Evolutionary conservation across 768 basidiomycete genomes (phyloP), one percentile per base, ranked within the genome.

Genomic region (Leccinum rimulosum): DNA sequence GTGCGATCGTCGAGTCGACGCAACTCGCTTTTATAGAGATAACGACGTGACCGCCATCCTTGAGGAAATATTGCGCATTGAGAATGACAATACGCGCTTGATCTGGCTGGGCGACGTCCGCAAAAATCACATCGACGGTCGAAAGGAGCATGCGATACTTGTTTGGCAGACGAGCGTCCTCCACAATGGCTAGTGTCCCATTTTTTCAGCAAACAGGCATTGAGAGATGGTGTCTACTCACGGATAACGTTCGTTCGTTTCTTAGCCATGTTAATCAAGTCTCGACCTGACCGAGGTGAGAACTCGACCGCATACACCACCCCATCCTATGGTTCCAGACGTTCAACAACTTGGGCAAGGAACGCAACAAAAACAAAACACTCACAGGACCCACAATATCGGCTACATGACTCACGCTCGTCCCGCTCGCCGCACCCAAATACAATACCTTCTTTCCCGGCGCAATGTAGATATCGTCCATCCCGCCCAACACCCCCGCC

Each of bases 11-110:
- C 47, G 94, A 98, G 75, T 99, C 97, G 73, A 99, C 90, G 80
- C 97, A 99, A 68, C 91, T 94, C 31, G 97, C 97, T 80, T 99
- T 99, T 84, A 99, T 97, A 56, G 96, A 98, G 63, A 99, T 94
- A 67, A 99, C 87, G 66, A 84, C 80, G 68, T 97, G 93, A 2
- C 97, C 97, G 31, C 84, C 85, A 73, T 95, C 89, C 75, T 96
- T 98, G 56, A 99, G 82, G 88, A 99, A 99, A 74, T 88, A 87
- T 66, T 97, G 87, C 0, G 96, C 93, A 75, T 99, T 98, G 74
- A 87, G 83, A 43, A 84, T 82, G 62, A 98, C 93, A 69, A 98
- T 98, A 80, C 95, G 94, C 3, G 95, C 95, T 77, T 99, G 97
- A 76, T 99, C 95, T 48, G 96, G 96, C 72, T 99, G 97, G 1